phyloP scores from a whole-genome alignment of 768 basidiomycete species.

The Lactarius deliciosus region DNA sequence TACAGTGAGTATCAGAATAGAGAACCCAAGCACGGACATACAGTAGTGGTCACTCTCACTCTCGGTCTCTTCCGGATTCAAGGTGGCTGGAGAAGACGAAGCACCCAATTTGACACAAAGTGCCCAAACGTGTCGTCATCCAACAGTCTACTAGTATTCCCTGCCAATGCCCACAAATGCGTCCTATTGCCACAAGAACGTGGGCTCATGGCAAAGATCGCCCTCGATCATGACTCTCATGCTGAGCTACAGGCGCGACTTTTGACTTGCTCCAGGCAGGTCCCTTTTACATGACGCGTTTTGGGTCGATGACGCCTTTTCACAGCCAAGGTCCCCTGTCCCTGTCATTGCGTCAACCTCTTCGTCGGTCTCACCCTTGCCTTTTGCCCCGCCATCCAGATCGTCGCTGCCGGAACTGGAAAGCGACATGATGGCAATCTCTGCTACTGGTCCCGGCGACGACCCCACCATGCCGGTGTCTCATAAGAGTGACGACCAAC shows the following conservation, averaged over 20 bases:
- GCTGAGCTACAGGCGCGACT: not conserved
- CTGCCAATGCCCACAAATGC: not conserved
- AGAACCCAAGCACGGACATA: no score
- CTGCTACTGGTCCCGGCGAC: not conserved
- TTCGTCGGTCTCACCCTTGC: slow-evolving; percentile 11
- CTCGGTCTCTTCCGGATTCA: not conserved
- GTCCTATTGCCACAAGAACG: slow-evolving; percentile 17
- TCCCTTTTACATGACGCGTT: not conserved
- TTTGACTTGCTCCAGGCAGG: not conserved
- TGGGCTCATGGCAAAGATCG: slow-evolving; percentile 26
- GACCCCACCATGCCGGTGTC: not conserved
- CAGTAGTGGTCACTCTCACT: no score
- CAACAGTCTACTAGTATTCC: no score
- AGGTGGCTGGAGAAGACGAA: no score
- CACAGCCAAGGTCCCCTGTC: not conserved
- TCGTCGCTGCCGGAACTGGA: not conserved
- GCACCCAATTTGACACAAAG: no score
- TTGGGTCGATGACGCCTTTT: no score
- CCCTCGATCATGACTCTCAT: not conserved
- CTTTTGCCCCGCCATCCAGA: slow-evolving; percentile 1
- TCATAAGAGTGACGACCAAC: not conserved
- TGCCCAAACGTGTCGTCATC: no score
- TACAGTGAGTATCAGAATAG: no score
- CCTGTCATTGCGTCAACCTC: not conserved
- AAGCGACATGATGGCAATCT: not conserved